Base-by-base conservation (phyloP, 2,329 filamentous ascomycete species). In the Venturia nashicola region DNA sequence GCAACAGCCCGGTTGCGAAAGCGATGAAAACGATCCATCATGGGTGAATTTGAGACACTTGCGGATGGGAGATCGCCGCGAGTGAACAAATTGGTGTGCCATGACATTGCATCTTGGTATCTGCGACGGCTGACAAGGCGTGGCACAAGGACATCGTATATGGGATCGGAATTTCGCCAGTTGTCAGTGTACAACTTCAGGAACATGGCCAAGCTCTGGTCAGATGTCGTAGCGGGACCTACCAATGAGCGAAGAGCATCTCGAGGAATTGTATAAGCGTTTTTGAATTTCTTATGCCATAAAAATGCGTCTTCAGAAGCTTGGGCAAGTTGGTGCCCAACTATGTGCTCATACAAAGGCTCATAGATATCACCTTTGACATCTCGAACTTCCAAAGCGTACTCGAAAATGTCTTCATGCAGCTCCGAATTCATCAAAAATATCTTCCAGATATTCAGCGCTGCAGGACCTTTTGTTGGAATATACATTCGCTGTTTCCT, bases 371-470 rank as follows among this genome's bases (percentile, higher is more conserved):
- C 63, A 23, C 76, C 76, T 16, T 74, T 76, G 16, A 68, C 68
- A 12, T 72, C 67, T 65, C 76, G 73, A 14, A 83, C 64, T 2
- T 75, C 68, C 39, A 75, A 67, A 8, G 76, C 78, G 68, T 82
- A 76, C 0, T 71, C 66, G 14, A 76, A 69, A 11, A 81, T 66
- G 12, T 73, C 68, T 6, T 71, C 44, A 2, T 80, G 68, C 2
- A 79, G 67, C 7, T 68, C 48, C 9, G 67, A 64, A 43, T 76
- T 65, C 61, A 73, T 71, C 57, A 82, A 66, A 59, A 82, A 77
- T 0, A 72, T 75, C 0, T 70, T 69, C 81, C 81, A 83, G 7
- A 83, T 66, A 14, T 70, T 70, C 9, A 75, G 70, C 20, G 78
- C 76, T 5, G 76, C 67, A n/a, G 66, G 62, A 20, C 76, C 75